A percentile compares a stretch with the other conserved stretches of the same genome.
Evolutionary conservation across 306 rosid species (phyloP).

Genomic region (Casuarina glauca): DNA sequence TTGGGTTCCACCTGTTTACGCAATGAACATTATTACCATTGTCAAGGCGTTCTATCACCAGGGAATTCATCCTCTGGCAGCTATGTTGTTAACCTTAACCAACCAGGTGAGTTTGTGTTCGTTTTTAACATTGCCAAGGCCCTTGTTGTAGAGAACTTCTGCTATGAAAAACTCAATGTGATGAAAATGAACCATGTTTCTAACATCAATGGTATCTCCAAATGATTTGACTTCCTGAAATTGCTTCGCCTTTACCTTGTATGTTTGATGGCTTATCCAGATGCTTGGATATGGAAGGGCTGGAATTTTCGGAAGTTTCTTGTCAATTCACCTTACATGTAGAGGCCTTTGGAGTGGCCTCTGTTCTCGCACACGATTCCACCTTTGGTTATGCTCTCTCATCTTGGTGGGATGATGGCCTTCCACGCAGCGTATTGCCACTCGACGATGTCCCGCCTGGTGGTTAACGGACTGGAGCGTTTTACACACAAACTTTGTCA

Average conservation of each 20-base stretch:
- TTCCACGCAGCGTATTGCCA: too few relatives aligned
- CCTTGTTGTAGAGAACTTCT: too few relatives aligned
- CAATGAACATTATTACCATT: slow-evolving; percentile 69
- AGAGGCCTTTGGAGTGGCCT: too few relatives aligned
- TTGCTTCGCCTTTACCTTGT: neutral
- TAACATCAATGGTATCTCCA: neutral
- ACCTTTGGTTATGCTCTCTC: slow-evolving; percentile 10
- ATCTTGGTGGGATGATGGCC: too few relatives aligned
- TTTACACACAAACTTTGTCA: too few relatives aligned
- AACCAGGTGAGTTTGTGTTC: slow-evolving; percentile 58
- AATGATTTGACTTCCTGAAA: neutral
- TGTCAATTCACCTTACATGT: slow-evolving; percentile 95
- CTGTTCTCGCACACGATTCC: too few relatives aligned
- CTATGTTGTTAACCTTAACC: slow-evolving; percentile 58
- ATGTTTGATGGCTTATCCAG: slow-evolving; percentile 29
- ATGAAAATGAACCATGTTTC: too few relatives aligned
- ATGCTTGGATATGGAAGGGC: slow-evolving; percentile 98
- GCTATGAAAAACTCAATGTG: too few relatives aligned
- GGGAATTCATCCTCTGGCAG: slow-evolving; percentile 56
- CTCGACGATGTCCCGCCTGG: too few relatives aligned
- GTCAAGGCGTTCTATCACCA: slow-evolving; percentile 79
- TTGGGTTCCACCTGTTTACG: slow-evolving; percentile 69
- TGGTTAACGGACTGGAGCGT: too few relatives aligned
- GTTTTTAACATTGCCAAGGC: neutral
- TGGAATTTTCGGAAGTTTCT: slow-evolving; percentile 67